Base-by-base conservation (phyloP, 352 stramenopile genomes). In the Globisporangium rhizosaccharum region DNA sequence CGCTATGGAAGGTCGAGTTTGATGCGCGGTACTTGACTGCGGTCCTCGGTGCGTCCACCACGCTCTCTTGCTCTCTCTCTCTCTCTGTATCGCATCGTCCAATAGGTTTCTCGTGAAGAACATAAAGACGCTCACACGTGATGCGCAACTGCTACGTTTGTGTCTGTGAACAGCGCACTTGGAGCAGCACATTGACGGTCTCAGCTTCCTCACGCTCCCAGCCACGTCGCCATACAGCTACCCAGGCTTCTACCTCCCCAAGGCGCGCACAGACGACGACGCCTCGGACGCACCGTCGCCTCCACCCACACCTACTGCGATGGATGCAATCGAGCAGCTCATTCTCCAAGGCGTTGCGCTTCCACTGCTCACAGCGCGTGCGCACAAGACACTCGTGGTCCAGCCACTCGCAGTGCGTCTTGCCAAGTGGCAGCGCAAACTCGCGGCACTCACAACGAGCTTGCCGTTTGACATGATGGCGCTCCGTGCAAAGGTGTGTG, bases 401-500 rank as follows among this genome's bases (percentile, higher is more conserved):
- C 66, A 70, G 46, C 57, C 76, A 6, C 62, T 85, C 25, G 53
- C 56, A 5, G 28, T 62, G 47, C 72, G 76, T 26, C 56, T 88
- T 14, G 59, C 51, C 0, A 66, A 64, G 20, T 93, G 80, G 83
- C 59, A 72, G 36, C 15, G 33, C 7, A 69, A 70, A 3, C 61
- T 88, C 7, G 63, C 66, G 23, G 68, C 74, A 20, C 61, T 89
- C 15, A 53, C 61, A 1, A 42, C 52, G 9, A 74, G 71, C 7
- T 67, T 71, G 55, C 66, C 70, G 36, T 90, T 92, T 56, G 71
- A 90, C 10, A 60, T 87, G 52, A 72, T 88, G 56, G 71, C 76
- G 26, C 73, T 94, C 37, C 70, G 85, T 41, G 71, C 73, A 11
- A 95, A 96, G 61, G 79, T 99, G 49, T 98, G 98, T 33, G 97